A percentile compares a stretch with the other conserved stretches of the same genome.
These are phyloP conservation scores for Mortierella hygrophila DNA, from an alignment of 192 early-diverging fungal species.

Conservation along the genomic window DNA sequence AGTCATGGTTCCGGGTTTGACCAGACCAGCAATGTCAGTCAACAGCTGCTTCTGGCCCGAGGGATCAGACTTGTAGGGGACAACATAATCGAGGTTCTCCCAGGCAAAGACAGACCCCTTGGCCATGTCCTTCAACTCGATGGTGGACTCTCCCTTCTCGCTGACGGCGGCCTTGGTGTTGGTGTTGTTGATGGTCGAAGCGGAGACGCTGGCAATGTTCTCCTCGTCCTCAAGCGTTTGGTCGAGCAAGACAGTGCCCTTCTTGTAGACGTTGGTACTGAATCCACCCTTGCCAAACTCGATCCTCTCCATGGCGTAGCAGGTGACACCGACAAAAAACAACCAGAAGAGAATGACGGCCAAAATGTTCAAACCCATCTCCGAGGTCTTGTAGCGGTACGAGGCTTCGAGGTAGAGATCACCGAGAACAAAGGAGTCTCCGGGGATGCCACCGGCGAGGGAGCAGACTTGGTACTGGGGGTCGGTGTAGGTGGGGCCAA, in stretches of 20 bases:
- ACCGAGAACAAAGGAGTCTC: conserved; percentile 67
- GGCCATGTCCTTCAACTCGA: conserved; percentile 52
- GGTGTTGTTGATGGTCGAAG: conserved; percentile 52
- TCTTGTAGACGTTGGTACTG: conserved; percentile 64
- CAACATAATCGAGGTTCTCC: conserved; percentile 77
- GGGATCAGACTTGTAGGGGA: conserved; percentile 67
- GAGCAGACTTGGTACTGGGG: conserved; percentile 68
- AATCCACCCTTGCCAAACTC: conserved; percentile 70
- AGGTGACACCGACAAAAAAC: conserved; percentile 54
- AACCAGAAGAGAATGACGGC: conserved; percentile 66
- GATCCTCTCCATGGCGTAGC: conserved; percentile 70
- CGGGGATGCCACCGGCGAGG: conserved; percentile 70
- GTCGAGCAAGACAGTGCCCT: conserved; percentile 36
- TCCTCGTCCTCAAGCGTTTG: conserved; percentile 54
- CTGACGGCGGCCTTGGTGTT: conserved; percentile 21
- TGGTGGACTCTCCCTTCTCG: conserved; percentile 40
- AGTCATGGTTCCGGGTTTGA: conserved; percentile 83
- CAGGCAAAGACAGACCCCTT: conserved; percentile 69
- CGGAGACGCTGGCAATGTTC: conserved; percentile 39
- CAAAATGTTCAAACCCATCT: conserved; percentile 73
- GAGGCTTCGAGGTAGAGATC: conserved; percentile 69
- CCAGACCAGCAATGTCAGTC: conserved; percentile 73
- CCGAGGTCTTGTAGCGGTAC: conserved; percentile 67
- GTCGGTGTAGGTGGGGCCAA: conserved; percentile 53
- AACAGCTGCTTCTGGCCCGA: conserved; percentile 74